Base-by-base conservation (phyloP, 2,329 filamentous ascomycete species). In the Helminthosporium solani region DNA sequence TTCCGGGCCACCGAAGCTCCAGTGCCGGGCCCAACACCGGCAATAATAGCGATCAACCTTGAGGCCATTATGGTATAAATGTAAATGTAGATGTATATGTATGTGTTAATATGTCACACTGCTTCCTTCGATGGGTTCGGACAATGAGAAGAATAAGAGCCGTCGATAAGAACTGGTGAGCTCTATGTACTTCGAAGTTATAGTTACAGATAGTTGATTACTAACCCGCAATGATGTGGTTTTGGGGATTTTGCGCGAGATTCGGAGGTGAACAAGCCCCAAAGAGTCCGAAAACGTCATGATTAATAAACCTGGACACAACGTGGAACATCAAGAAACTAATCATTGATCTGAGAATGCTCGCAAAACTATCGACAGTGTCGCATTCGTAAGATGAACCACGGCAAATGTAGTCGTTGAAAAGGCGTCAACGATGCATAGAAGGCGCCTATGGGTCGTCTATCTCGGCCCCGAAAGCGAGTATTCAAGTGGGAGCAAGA, bases 1-100 rank as follows among this genome's bases (percentile, higher is more conserved):
- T 75, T 78, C 44, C 80, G 75, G 25, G 82, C 82, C 12, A 85
- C 76, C 2, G 79, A 75, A 12, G 81, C 81, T 20, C 82, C 82
- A n/a, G 78, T 90, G 48, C 87, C 46, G 12, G 46, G 31, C 20
- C 46, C 46, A 7, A 49, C 46, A 16, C 46, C 46, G 3, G 46
- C 46, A 16, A 49, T 33, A 15, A 33, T 37, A 25, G 31, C 16
- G 20, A 30, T 39, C 15, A 35, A 34, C 14, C 20, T 40, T 19
- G 33, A 37, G 34, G 44, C 16, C 47, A 37, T 30, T 36, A 12
- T 46, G 33, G 11, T 40, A 39, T 39, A n/a, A n/a, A 15, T 25
- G 19, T 46, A 19, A 30, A n/a, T 35, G 30, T 23, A 6, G 31
- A 23, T 21, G 20, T 11, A n/a, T n/a, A n/a, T n/a, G n/a, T n/a